Evolutionary conservation across 768 basidiomycete genomes (phyloP).

Genomic region (Xerocomus brunneocitrinus): DNA sequence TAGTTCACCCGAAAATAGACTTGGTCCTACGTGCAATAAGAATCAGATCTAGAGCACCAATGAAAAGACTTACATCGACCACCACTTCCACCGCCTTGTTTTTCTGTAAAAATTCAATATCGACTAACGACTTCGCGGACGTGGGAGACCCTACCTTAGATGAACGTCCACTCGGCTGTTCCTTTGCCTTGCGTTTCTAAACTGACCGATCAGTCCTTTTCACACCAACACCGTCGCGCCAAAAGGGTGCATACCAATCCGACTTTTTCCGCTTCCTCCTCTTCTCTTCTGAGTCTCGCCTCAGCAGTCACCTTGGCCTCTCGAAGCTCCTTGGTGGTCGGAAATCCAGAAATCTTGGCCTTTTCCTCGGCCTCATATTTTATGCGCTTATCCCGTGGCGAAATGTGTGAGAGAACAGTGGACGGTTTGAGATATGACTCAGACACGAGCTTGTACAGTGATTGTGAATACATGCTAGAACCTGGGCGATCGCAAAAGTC

Average conservation of each 20-base stretch:
- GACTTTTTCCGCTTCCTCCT: constrained; percentile 68
- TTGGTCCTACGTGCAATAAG: constrained; percentile 44
- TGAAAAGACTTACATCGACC: constrained; percentile 58
- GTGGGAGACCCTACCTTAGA: constrained; percentile 44
- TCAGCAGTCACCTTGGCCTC: constrained; percentile 65
- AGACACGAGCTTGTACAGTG: constrained; percentile 67
- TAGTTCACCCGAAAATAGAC: constrained; percentile 86
- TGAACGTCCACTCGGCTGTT: constrained; percentile 38
- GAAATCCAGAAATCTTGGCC: constrained; percentile 67
- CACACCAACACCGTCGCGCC: neutral
- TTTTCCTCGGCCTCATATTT: constrained; percentile 79
- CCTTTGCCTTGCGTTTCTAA: constrained; percentile 63
- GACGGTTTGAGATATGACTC: constrained; percentile 75
- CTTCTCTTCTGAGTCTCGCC: constrained; percentile 60
- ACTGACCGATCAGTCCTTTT: constrained; percentile 19
- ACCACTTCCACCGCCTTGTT: constrained; percentile 44
- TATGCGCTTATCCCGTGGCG: constrained; percentile 76
- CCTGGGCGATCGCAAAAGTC: constrained; percentile 14
- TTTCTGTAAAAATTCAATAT: constrained; percentile 36
- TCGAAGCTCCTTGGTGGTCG: constrained; percentile 74
- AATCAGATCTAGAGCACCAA: neutral
- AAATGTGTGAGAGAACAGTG: constrained; percentile 70
- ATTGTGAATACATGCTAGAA: constrained; percentile 48
- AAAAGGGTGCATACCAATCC: constrained; percentile 53
- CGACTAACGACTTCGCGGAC: neutral